phyloP scores from a whole-genome alignment of 164 flowering plant genomes.

The Aristolochia californica region DNA sequence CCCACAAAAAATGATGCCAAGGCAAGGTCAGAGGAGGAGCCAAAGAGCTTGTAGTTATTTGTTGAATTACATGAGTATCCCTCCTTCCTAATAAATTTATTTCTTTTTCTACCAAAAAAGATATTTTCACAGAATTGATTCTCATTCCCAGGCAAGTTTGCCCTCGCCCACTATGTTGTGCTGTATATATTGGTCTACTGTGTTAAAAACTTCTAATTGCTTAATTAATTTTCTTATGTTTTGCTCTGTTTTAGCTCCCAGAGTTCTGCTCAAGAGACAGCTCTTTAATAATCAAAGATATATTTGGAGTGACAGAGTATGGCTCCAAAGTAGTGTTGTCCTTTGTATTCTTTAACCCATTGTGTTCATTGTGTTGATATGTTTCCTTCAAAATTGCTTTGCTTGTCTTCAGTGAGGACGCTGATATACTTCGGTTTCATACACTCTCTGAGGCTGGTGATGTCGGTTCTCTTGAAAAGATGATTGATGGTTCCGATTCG shows the following conservation, averaged over 20 bases:
- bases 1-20: no score
- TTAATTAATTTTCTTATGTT: slow-evolving; percentile 6
- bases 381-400: not conserved
- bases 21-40: no score
- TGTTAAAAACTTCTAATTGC: no score
- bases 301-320: slow-evolving; percentile 96
- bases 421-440: slow-evolving; percentile 60
- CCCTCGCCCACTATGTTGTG: no score
- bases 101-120: no score
- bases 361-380: not conserved
- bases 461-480: slow-evolving; percentile 67
- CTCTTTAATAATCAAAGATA: slow-evolving; percentile 74
- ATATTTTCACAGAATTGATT: no score
- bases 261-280: slow-evolving; percentile 79
- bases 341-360: not conserved
- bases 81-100: no score
- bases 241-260: slow-evolving; percentile 47
- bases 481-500: slow-evolving; percentile 49
- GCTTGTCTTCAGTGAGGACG: slow-evolving; percentile 67
- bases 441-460: slow-evolving; percentile 75
- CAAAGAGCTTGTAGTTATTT: no score
- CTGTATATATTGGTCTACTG: no score
- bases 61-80: no score
- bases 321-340: slow-evolving; percentile 8
- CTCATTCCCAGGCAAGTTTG: no score